Percentiles rank a stretch among this genome's conserved stretches.
Evolutionary conservation across 495 filamentous ascomycete genomes (phyloP).

Genomic region (Friedmanniomyces endolithicus): DNA sequence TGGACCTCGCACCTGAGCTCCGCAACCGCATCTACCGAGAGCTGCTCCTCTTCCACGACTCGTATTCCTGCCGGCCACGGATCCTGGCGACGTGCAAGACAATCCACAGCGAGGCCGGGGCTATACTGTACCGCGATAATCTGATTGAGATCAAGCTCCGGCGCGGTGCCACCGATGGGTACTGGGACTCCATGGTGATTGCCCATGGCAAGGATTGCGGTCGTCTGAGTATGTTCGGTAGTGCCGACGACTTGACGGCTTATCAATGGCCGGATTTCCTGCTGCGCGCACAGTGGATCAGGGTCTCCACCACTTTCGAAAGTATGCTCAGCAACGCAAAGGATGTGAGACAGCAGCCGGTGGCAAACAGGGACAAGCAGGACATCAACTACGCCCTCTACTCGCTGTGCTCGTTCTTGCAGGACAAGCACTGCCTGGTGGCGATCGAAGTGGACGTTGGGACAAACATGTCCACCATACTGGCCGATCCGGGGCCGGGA

Average conservation of each 20-base stretch:
- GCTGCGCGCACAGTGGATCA: neutral
- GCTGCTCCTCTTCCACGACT: neutral
- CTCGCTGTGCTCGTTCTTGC: neutral
- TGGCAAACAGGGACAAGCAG: no score
- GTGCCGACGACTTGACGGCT: neutral
- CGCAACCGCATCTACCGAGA: slow-evolving; percentile 1
- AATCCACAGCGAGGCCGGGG: neutral
- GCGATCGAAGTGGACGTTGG: neutral
- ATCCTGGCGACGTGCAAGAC: neutral
- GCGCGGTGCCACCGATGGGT: no score
- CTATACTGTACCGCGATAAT: neutral
- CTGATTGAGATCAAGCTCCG: neutral
- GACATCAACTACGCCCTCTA: neutral
- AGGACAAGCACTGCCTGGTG: neutral
- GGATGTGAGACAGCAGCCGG: no score
- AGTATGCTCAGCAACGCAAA: no score
- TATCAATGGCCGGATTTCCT: neutral
- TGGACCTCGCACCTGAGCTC: slow-evolving; percentile 1
- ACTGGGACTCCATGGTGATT: neutral
- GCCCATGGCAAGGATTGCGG: neutral
- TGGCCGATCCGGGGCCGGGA: neutral
- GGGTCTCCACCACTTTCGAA: neutral
- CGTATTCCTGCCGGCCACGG: neutral
- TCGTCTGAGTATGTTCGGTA: neutral
- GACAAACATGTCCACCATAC: neutral